phyloP scores from a whole-genome alignment of 352 stramenopile genomes.

The Saprolegnia diclina region DNA sequence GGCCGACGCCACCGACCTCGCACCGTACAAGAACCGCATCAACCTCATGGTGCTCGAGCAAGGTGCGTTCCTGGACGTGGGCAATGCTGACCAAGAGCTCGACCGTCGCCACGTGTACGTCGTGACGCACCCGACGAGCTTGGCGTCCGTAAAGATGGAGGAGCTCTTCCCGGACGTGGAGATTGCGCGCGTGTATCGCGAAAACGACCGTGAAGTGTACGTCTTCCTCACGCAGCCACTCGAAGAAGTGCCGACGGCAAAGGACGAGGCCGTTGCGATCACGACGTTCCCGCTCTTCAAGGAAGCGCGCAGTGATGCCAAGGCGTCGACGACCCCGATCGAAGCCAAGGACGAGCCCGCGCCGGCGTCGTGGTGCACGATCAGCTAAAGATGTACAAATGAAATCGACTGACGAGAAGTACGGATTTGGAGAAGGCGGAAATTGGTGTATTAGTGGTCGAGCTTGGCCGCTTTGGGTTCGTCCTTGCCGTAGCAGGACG shows the following conservation, averaged over 20 bases:
- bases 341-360: background rate
- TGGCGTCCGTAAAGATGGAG: slow-evolving; percentile 54
- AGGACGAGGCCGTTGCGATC: slow-evolving; percentile 2
- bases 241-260: background rate
- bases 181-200: slow-evolving; percentile 55
- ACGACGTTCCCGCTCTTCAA: slow-evolving; percentile 15
- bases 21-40: slow-evolving; percentile 59
- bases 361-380: slow-evolving; percentile 14
- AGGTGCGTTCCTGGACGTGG: slow-evolving; percentile 49
- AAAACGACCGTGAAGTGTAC: slow-evolving; percentile 57
- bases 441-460: background rate
- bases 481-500: slow-evolving; percentile 78
- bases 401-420: background rate
- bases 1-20: slow-evolving; percentile 41
- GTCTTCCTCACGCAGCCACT: slow-evolving; percentile 32
- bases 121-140: slow-evolving; percentile 53
- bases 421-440: too few relatives aligned
- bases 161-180: slow-evolving; percentile 58
- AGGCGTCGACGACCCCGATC: background rate
- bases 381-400: slow-evolving; percentile 15
- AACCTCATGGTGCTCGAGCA: slow-evolving; percentile 75
- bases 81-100: slow-evolving; percentile 50
- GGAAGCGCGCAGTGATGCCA: background rate
- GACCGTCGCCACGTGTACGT: slow-evolving; percentile 58
- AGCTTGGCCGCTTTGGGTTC: slow-evolving; percentile 29